Evolutionary conservation across 1,139 yeast species (phyloP).

Genomic region (Suhomyces chickasaworum): DNA sequence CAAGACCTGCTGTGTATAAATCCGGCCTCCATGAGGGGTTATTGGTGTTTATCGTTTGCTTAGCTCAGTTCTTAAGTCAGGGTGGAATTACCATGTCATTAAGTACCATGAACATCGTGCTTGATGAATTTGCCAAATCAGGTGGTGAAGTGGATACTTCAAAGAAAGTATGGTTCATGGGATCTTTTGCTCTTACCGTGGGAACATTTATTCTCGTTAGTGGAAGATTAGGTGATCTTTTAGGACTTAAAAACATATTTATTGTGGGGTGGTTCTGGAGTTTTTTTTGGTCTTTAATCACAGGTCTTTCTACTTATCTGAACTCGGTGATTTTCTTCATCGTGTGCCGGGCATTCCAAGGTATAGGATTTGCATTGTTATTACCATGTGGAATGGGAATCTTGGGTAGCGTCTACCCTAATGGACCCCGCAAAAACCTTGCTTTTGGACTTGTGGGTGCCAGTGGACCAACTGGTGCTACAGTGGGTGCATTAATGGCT

Average conservation of each 20-base stretch:
- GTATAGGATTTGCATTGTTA: slow-evolving; percentile 55
- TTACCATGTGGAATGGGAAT: slow-evolving; percentile 57
- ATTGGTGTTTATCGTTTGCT: slow-evolving; percentile 20
- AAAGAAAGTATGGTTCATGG: slow-evolving; percentile 55
- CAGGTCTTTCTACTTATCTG: slow-evolving; percentile 50
- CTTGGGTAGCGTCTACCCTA: slow-evolving; percentile 49
- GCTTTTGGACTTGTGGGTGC: slow-evolving; percentile 56
- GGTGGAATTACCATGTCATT: slow-evolving; percentile 44
- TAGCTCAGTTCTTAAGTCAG: slow-evolving; percentile 40
- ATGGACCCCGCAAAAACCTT: slow-evolving; percentile 50
- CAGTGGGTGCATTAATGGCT: slow-evolving; percentile 50
- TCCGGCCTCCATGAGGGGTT: slow-evolving; percentile 21
- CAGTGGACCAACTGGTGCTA: slow-evolving; percentile 58
- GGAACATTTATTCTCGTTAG: slow-evolving; percentile 56
- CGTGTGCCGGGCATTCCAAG: slow-evolving; percentile 55
- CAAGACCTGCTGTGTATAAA: slow-evolving; percentile 21
- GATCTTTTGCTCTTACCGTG: slow-evolving; percentile 56
- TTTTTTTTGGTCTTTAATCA: slow-evolving; percentile 46
- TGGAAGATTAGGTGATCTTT: slow-evolving; percentile 56
- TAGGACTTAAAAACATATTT: slow-evolving; percentile 48
- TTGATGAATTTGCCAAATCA: slow-evolving; percentile 29
- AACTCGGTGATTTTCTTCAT: slow-evolving; percentile 49
- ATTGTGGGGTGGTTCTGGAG: slow-evolving; percentile 49
- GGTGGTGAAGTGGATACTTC: slow-evolving; percentile 20
- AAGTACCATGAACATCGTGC: slow-evolving; percentile 41